Percentiles rank a stretch among this genome's conserved stretches.
Conservation (phyloP, 2,329 filamentous ascomycete species). For the Aspergillus jensenii region DNA sequence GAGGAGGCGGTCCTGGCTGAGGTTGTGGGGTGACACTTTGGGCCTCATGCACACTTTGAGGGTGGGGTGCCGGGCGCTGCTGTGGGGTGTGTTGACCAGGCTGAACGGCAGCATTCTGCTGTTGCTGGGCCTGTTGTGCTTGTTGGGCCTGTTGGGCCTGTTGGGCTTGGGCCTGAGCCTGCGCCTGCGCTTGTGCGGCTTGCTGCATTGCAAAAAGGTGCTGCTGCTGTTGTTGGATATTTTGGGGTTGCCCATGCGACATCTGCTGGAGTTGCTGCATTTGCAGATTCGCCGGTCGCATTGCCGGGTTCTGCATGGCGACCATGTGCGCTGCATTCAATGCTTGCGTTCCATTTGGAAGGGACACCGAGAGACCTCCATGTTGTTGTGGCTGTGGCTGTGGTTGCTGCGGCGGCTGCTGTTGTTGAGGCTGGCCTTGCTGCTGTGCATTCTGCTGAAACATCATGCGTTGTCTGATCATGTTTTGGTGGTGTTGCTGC, state of each 20-base stretch:
- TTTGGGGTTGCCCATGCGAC: conserved; percentile 42
- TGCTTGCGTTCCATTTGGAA: conserved; percentile 43
- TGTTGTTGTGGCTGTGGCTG: conserved; percentile 38
- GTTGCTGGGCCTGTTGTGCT: conserved; percentile 31
- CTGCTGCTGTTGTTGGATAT: conserved; percentile 46
- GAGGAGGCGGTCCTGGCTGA: conserved; percentile 40
- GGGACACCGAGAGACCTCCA: conserved; percentile 37
- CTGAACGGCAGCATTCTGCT: conserved; percentile 31
- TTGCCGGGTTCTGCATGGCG: conserved; percentile 44
- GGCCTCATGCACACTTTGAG: conserved; percentile 43
- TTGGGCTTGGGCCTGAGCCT: conserved; percentile 23
- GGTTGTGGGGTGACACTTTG: conserved; percentile 45
- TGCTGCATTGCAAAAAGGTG: conserved; percentile 39
- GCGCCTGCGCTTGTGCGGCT: conserved; percentile 23
- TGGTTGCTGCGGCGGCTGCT: conserved; percentile 35
- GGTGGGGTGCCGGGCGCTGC: conserved; percentile 41
- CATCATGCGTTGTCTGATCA: conserved; percentile 35
- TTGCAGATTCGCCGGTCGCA: conserved; percentile 39
- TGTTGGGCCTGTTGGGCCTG: conserved; percentile 33
- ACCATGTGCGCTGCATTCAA: conserved; percentile 44
- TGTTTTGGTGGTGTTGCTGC: conserved; percentile 42
- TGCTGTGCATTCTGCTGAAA: conserved; percentile 31
- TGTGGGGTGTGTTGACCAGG: conserved; percentile 42
- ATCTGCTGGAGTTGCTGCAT: conserved; percentile 46
- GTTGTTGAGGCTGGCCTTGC: conserved; percentile 32